Evolutionary conservation across 129 eudicot species (phyloP).

Genomic region (Chrysanthemum lavandulifolium): DNA sequence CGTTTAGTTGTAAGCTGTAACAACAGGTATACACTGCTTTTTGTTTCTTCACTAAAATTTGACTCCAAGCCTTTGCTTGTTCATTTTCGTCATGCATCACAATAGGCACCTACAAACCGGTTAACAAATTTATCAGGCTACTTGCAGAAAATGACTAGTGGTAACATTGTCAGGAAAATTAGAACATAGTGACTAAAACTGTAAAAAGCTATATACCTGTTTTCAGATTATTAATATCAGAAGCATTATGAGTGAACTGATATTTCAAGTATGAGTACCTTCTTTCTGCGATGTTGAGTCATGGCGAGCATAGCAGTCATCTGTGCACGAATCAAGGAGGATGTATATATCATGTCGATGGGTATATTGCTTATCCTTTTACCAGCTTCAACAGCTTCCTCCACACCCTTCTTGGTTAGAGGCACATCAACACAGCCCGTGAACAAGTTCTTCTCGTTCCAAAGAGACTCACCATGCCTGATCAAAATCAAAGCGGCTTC

Average conservation of each 20-base stretch:
- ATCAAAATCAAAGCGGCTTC: constrained; percentile 89
- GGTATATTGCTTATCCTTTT: constrained; percentile 90
- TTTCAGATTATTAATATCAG: neutral
- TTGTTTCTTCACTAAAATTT: constrained; percentile 85
- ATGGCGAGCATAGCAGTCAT: constrained; percentile 99
- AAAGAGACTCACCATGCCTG: constrained; percentile 93
- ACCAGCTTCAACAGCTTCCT: constrained; percentile 97
- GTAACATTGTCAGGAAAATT: too few species aligned
- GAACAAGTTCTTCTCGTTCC: constrained; percentile 95
- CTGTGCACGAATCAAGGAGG: constrained; percentile 92
- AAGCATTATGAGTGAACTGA: neutral
- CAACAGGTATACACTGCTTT: constrained; percentile 86
- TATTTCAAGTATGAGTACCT: constrained; percentile 36
- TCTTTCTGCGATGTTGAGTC: constrained; percentile 93
- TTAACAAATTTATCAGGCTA: neutral
- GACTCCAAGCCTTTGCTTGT: constrained; percentile 89
- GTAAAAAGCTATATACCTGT: neutral
- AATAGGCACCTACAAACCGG: constrained; percentile 70
- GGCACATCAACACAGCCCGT: constrained; percentile 99
- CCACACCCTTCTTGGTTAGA: constrained; percentile 84
- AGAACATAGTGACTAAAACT: too few species aligned
- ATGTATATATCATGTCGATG: constrained; percentile 83
- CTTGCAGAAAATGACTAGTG: neutral
- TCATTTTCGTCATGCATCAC: constrained; percentile 83
- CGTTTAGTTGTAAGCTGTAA: constrained; percentile 96